A percentile compares a stretch with the other conserved stretches of the same genome.
Conservation (phyloP, 108 stramenopile genomes). For the Skeletonema marinoi region DNA sequence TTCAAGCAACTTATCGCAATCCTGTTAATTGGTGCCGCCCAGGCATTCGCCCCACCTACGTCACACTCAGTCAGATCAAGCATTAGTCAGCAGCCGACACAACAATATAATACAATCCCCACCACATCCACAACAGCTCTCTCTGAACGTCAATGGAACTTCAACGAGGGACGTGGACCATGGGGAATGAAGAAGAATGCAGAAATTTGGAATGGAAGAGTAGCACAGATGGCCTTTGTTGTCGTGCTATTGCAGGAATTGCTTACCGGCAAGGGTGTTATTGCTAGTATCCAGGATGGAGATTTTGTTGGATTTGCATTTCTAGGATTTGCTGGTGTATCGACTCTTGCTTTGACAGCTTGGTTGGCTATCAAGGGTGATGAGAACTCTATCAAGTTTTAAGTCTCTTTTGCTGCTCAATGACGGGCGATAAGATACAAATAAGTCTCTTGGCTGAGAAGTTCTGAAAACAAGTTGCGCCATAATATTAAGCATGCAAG, state of each 20-base stretch:
- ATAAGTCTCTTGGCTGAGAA: not conserved
- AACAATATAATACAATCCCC: not conserved
- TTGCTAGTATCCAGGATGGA: conserved; percentile 76
- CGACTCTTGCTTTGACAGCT: conserved; percentile 65
- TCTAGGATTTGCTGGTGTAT: conserved; percentile 50
- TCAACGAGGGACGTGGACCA: conserved; percentile 85
- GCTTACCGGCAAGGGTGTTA: conserved; percentile 79
- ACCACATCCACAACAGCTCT: conserved; percentile 44
- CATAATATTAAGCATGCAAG: not conserved
- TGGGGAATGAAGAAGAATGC: conserved; percentile 89
- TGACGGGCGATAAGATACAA: not conserved
- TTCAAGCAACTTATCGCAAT: not conserved
- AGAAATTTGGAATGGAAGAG: conserved; percentile 92
- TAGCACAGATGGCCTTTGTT: conserved; percentile 88
- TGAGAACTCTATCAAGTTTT: conserved; percentile 51
- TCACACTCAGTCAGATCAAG: not conserved
- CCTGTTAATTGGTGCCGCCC: conserved; percentile 2
- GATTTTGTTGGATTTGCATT: conserved; percentile 55
- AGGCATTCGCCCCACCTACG: conserved; percentile 14
- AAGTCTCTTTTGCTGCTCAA: not conserved
- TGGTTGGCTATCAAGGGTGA: conserved; percentile 78
- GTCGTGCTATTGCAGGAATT: conserved; percentile 82
- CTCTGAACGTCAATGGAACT: conserved; percentile 85
- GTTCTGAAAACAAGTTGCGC: not conserved
- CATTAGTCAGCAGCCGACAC: conserved; percentile 1